Percentiles rank a stretch among this genome's conserved stretches.
Conservation (phyloP, 352 stramenopile genomes). For the Globisporangium nagaii region DNA sequence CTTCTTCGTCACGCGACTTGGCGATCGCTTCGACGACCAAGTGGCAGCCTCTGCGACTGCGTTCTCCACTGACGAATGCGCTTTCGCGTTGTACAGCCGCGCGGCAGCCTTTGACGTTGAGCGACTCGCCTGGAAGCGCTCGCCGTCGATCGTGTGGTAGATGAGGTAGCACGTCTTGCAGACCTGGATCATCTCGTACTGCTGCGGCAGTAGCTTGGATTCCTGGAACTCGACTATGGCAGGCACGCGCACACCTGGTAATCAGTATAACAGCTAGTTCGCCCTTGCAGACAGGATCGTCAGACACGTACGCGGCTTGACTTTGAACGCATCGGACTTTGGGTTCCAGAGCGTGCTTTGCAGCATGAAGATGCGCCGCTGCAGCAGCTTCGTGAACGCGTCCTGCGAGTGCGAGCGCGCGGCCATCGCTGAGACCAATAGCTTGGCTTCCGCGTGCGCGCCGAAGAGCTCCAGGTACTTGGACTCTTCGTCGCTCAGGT, state of each 20-base stretch:
- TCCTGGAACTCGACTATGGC: conserved; percentile 49
- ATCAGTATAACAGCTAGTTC: conserved; percentile 4
- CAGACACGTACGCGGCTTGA: conserved; percentile 32
- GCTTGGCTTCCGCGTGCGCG: conserved; percentile 39
- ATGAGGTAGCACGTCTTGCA: conserved; percentile 42
- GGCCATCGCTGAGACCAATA: conserved; percentile 7
- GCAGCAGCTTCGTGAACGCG: conserved; percentile 38
- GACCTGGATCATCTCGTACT: conserved; percentile 46
- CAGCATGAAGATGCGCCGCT: conserved; percentile 65
- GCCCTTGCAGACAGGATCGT: too few species aligned
- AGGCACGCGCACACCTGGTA: too few species aligned
- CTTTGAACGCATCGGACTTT: conserved; percentile 48
- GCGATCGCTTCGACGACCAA: not conserved
- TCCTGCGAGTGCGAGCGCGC: conserved; percentile 9
- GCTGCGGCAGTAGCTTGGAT: conserved; percentile 30
- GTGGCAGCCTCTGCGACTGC: not conserved
- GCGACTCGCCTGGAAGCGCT: conserved; percentile 31
- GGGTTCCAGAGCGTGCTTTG: conserved; percentile 68
- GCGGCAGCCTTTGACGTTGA: conserved; percentile 26
- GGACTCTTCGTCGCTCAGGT: conserved; percentile 51
- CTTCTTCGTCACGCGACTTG: not conserved
- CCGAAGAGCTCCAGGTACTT: conserved; percentile 50
- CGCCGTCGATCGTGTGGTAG: conserved; percentile 45
- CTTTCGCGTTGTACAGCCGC: conserved; percentile 25
- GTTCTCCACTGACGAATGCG: not conserved